phyloP scores from a whole-genome alignment of 768 basidiomycete species.

The Suillus decipiens region DNA sequence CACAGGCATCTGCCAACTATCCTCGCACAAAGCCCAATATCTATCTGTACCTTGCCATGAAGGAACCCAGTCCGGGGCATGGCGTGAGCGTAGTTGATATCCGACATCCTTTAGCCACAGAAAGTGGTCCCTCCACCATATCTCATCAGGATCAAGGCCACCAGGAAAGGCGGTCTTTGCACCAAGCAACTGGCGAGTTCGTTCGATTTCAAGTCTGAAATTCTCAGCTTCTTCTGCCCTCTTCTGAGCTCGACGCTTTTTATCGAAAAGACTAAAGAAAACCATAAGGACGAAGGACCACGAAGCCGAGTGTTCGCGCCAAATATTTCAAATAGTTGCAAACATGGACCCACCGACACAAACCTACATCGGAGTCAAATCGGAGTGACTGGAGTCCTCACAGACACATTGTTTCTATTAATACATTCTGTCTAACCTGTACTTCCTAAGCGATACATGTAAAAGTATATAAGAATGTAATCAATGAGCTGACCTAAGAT shows the following conservation, averaged over 20 bases:
- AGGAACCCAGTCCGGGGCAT: conserved; percentile 35
- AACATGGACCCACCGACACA: neutral
- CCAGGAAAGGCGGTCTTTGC: neutral
- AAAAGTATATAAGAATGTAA: neutral
- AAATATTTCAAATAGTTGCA: neutral
- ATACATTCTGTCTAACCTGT: too few relatives aligned
- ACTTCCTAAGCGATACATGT: too few relatives aligned
- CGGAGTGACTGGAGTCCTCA: neutral
- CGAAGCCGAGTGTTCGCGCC: neutral
- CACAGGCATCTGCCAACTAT: conserved; percentile 7
- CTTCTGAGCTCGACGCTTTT: neutral
- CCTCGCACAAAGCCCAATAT: neutral
- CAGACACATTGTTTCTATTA: neutral
- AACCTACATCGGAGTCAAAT: neutral
- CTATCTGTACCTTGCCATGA: conserved; percentile 30
- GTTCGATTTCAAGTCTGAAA: neutral
- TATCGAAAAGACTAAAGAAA: neutral
- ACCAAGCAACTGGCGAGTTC: neutral
- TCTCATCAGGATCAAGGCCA: neutral
- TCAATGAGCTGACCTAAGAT: neutral
- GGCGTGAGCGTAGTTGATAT: conserved; percentile 32
- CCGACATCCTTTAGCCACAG: conserved; percentile 31
- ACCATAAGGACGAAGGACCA: neutral
- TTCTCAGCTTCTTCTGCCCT: neutral
- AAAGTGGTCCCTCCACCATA: conserved; percentile 24